Conservation (phyloP, 192 early-diverging fungal genomes). For the Phlyctochytrium bullatum region DNA sequence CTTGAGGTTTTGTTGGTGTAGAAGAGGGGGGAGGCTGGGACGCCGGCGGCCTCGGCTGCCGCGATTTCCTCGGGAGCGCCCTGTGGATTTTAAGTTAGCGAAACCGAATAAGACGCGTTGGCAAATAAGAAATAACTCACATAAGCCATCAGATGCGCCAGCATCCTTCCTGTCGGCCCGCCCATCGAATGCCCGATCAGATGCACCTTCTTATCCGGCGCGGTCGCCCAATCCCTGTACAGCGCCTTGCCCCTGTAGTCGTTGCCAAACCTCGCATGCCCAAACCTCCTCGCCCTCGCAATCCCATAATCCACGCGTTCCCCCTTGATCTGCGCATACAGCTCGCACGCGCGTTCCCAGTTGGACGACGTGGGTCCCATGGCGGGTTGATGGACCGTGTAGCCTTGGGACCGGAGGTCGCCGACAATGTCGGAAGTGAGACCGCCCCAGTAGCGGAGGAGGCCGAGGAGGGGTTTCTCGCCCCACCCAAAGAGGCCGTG, state of each 20-base stretch:
- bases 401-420: constrained; percentile 11
- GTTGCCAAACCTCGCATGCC: constrained; percentile 18
- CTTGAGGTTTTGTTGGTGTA: constrained; percentile 22
- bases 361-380: constrained; percentile 26
- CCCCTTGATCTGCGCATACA: constrained; percentile 27
- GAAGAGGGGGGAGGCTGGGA: constrained; percentile 19
- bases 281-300: constrained; percentile 15
- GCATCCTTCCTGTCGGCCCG: constrained; percentile 22
- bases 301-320: constrained; percentile 22
- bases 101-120: neutral
- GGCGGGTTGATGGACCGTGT: constrained; percentile 10
- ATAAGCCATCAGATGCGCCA: constrained; percentile 14
- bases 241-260: constrained; percentile 21
- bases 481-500: constrained; percentile 30
- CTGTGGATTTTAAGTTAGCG: neutral
- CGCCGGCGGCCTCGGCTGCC: constrained; percentile 12
- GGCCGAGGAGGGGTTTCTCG: constrained; percentile 8
- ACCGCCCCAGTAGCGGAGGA: constrained; percentile 27
- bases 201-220: constrained; percentile 13
- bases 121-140: neutral
- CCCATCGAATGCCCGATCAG: constrained; percentile 25
- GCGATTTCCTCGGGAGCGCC: constrained; percentile 18
- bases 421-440: constrained; percentile 14
- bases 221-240: constrained; percentile 9
- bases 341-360: constrained; percentile 31